phyloP scores from a whole-genome alignment of 179 eudicot species.

The Amaranthus tricolor region DNA sequence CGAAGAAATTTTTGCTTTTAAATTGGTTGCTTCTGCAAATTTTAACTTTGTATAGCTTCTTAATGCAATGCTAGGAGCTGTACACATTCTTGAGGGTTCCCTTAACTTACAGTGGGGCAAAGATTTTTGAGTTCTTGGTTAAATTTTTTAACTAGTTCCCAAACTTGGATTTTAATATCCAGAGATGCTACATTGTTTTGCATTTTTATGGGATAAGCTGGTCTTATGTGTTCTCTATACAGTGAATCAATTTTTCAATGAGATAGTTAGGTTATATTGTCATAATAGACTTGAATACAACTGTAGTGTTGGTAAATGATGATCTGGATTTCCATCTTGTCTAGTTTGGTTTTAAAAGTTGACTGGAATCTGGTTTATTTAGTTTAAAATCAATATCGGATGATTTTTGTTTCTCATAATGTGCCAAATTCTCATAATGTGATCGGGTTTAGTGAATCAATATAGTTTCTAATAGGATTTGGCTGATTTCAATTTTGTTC shows the following conservation, averaged over 20 bases:
- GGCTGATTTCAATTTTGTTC: background rate
- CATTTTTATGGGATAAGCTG: background rate
- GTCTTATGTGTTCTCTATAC: background rate
- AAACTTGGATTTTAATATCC: background rate
- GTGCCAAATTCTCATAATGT: background rate
- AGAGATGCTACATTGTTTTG: background rate
- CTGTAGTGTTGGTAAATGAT: background rate
- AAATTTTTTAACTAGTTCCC: background rate
- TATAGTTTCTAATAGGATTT: background rate
- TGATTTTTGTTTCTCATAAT: too few relatives aligned
- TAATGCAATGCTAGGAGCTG: background rate
- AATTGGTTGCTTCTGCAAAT: background rate
- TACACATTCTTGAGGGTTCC: background rate
- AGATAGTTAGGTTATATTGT: background rate
- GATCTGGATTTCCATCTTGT: background rate
- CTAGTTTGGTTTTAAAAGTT: background rate
- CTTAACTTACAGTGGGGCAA: background rate
- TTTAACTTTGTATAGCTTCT: background rate
- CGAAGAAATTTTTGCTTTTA: background rate
- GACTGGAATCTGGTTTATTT: background rate
- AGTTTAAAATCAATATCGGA: background rate
- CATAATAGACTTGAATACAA: background rate
- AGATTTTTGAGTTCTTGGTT: background rate
- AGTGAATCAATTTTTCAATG: background rate
- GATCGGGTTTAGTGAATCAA: background rate